Evolutionary conservation across 768 basidiomycete species (phyloP), one percentile per base, ranked within the genome.

Genomic region (Suillus sp.): DNA sequence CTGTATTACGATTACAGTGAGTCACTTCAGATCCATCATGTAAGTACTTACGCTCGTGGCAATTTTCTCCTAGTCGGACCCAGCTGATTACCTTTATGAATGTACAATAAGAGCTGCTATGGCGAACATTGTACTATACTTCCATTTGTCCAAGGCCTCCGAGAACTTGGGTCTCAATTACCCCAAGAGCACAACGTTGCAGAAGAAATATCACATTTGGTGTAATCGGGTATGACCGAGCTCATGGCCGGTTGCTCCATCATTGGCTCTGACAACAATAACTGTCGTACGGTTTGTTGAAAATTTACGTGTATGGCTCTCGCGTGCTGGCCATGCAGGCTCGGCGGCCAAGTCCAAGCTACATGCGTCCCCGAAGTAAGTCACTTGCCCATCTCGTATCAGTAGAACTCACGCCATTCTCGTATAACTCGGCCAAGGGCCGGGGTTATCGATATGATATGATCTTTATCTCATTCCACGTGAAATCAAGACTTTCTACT

Each of bases 1-100:
- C 71, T 91, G 40, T 78, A 88, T 22, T 92, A 91, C 64, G 88
- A 91, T 69, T 91, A 91, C 66, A 62, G 89, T 91, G 60, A 74
- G 88, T 76, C 1, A 27, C 45, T 11, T 30, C 20, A 25, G 61
- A 10, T 34, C 14, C 14, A 37, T 43, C n/a, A n/a, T n/a, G n/a
- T n/a, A n/a, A n/a, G n/a, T n/a, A n/a, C n/a, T n/a, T n/a, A 27
- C 4, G 43, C n/a, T 64, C 57, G 69, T 71, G 60, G 74, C 45
- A 45, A 42, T 1, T 27, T 25, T 55, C 18, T 16, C 20, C 45
- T 25, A 74, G 74, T 70, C 2, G 71, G 68, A 13, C 16, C 60
- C 13, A 14, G 61, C 42, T 73, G 53, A 71, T 38, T n/a, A 61
- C n/a, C 34, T 54, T 22, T 35, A 35, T 14, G 35, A 25, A 14